Evolutionary conservation across 208 protist species (phyloP).

Genomic region (Acanthamoeba sp.): DNA sequence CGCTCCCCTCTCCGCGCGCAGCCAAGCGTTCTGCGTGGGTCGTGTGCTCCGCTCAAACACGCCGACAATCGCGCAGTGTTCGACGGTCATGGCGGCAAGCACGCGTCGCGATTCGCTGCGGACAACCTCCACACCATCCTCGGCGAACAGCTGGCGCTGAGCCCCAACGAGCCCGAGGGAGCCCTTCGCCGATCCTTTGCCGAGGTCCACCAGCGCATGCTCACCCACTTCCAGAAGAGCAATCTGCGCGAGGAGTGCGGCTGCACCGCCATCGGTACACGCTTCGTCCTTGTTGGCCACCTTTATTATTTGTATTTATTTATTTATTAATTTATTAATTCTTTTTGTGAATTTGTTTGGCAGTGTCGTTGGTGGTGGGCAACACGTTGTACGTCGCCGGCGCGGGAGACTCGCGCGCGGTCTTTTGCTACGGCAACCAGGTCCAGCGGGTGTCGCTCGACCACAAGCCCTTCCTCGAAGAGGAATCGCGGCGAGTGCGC

Average conservation of each 20-base stretch:
- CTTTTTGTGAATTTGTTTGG: no score
- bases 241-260: conserved; percentile 61
- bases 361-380: not conserved
- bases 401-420: conserved; percentile 60
- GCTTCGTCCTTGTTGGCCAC: not conserved
- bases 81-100: conserved; percentile 64
- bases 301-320: no score
- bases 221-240: conserved; percentile 38
- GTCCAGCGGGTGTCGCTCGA: conserved; percentile 51
- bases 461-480: conserved; percentile 38
- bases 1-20: not conserved
- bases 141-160: conserved; percentile 17
- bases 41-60: not conserved
- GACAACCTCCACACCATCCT: conserved; percentile 40
- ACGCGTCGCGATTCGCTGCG: conserved; percentile 17
- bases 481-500: conserved; percentile 22
- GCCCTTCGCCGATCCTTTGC: conserved; percentile 43
- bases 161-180: conserved; percentile 32
- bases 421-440: conserved; percentile 32
- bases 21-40: not conserved
- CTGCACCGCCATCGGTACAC: conserved; percentile 23
- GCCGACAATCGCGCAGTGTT: not conserved
- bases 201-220: conserved; percentile 59
- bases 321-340: no score
- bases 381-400: conserved; percentile 46